phyloP scores from a whole-genome alignment of 257 asterid genomes.

The Nyctanthes arbortristis region DNA sequence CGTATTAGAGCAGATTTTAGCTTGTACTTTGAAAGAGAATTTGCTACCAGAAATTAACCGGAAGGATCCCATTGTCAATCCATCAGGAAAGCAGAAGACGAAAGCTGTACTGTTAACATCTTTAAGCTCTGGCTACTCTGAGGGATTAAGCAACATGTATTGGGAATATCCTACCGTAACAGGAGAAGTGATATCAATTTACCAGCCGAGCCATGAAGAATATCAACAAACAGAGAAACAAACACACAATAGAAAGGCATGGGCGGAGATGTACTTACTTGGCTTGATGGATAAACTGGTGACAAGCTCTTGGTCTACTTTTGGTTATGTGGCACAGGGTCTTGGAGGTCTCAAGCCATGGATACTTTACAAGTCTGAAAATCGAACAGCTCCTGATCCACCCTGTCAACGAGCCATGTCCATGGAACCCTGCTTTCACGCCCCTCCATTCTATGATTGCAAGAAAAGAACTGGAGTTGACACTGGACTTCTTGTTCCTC shows the following conservation, averaged over 20 bases:
- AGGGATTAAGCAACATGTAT: slow-evolving; percentile 55
- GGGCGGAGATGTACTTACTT: slow-evolving; percentile 83
- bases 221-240: slow-evolving; percentile 55
- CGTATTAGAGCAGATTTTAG: slow-evolving; percentile 61
- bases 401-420: slow-evolving; percentile 60
- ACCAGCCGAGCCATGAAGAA: slow-evolving; percentile 77
- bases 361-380: slow-evolving; percentile 66
- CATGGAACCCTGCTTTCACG: slow-evolving; percentile 79
- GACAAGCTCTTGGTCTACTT: slow-evolving; percentile 78
- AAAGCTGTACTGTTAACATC: slow-evolving; percentile 59
- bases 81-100: slow-evolving; percentile 32
- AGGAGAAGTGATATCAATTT: slow-evolving; percentile 60
- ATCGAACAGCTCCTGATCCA: slow-evolving; percentile 51
- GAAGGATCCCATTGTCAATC: slow-evolving; percentile 21
- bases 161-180: slow-evolving; percentile 61
- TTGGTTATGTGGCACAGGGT: slow-evolving; percentile 88
- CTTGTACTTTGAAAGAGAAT: slow-evolving; percentile 52
- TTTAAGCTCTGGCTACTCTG: slow-evolving; percentile 52
- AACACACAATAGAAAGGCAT: slow-evolving; percentile 64
- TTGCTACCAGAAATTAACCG: slow-evolving; percentile 45
- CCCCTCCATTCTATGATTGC: slow-evolving; percentile 69
- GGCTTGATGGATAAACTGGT: slow-evolving; percentile 73
- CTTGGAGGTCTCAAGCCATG: slow-evolving; percentile 84
- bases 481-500: slow-evolving; percentile 54
- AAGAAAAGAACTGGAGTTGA: slow-evolving; percentile 44